Evolutionary conservation across 805 yeast species (phyloP).

Genomic region (Ogataea pini): DNA sequence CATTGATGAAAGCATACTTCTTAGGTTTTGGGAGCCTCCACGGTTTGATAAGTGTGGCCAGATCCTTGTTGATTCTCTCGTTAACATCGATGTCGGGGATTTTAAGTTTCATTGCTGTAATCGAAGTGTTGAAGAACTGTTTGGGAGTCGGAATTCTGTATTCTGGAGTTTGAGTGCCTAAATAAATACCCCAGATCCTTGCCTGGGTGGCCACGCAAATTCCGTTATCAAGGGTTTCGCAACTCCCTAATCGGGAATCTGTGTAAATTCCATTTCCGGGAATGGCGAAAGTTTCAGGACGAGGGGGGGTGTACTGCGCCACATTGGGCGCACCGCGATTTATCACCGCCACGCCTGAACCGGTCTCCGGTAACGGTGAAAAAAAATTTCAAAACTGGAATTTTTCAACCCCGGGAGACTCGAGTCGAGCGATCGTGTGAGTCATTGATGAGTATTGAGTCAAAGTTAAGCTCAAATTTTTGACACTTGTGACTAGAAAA

Average conservation of each 20-base stretch:
- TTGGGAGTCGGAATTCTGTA: no score
- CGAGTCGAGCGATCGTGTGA: not conserved
- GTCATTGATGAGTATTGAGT: not conserved
- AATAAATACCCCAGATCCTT: no score
- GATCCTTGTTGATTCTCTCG: slow-evolving; percentile 28
- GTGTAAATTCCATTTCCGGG: not conserved
- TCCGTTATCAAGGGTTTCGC: slow-evolving; percentile 5
- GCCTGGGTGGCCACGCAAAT: no score
- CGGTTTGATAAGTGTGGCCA: slow-evolving; percentile 24
- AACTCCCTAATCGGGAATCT: slow-evolving; percentile 11
- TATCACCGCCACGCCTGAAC: not conserved
- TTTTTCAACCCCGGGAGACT: slow-evolving; percentile 3
- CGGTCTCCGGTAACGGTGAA: slow-evolving; percentile 8
- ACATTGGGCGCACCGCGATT: not conserved
- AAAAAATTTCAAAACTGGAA: not conserved
- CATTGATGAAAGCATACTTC: slow-evolving; percentile 25
- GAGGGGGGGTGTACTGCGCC: no score
- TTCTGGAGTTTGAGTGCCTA: no score
- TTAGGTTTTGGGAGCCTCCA: slow-evolving; percentile 29
- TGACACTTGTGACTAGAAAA: no score
- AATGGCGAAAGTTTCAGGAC: not conserved
- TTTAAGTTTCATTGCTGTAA: not conserved
- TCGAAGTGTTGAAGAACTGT: no score
- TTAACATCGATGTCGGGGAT: slow-evolving; percentile 26
- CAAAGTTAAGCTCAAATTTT: no score